Percentiles rank a stretch among this genome's conserved stretches.
Conservation (phyloP, 306 rosid species). For the Vicia faba region DNA sequence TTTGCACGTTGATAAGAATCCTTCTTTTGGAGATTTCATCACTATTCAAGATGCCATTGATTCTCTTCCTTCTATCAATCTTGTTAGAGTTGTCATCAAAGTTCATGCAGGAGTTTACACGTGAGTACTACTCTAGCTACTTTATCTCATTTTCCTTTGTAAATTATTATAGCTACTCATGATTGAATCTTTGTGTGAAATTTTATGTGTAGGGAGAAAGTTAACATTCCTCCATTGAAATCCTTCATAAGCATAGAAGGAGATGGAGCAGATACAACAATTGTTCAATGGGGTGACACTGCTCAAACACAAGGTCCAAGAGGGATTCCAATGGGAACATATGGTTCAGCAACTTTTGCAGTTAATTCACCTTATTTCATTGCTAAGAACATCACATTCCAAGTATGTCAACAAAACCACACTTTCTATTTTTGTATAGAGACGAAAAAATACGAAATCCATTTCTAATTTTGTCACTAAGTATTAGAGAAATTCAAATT, state of each 20-base stretch:
- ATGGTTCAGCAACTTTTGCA: constrained; percentile 85
- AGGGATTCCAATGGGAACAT: constrained; percentile 80
- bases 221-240: constrained; percentile 73
- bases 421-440: neutral
- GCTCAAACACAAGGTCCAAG: constrained; percentile 79
- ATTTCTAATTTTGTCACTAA: neutral
- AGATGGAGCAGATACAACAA: constrained; percentile 85
- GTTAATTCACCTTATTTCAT: constrained; percentile 90
- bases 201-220: constrained; percentile 72
- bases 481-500: neutral
- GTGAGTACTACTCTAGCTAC: constrained; percentile 52
- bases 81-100: constrained; percentile 86
- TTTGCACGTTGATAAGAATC: constrained; percentile 67
- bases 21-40: constrained; percentile 60
- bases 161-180: neutral
- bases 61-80: constrained; percentile 80
- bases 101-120: constrained; percentile 93
- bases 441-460: neutral
- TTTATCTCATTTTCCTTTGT: neutral
- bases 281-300: constrained; percentile 98
- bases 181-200: neutral
- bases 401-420: constrained; percentile 44
- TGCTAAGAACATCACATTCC: constrained; percentile 91
- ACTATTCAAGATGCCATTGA: constrained; percentile 85
- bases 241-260: constrained; percentile 89